Evolutionary conservation across 108 stramenopile species (phyloP), one percentile per base, ranked within the genome.

Genomic region (Halocafeteria seosinensis): DNA sequence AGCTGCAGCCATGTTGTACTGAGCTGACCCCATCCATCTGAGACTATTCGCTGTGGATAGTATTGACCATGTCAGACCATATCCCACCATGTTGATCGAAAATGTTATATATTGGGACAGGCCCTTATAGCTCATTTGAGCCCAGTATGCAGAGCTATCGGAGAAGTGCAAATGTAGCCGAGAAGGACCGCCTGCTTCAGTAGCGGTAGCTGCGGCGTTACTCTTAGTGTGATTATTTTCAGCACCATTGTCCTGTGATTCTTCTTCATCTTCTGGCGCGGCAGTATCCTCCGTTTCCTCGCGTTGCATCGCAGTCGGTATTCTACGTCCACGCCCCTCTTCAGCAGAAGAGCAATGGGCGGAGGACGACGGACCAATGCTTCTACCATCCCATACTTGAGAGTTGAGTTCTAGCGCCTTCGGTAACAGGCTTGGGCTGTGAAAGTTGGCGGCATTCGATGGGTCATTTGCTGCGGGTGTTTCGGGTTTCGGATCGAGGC

Each of bases 51-150:
- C 65, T 13, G 23, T 23, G 9, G 35, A 37, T 42, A 66, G 3
- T 0, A 66, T 50, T 8, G 55, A 38, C 27, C 58, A 21, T n/a
- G 62, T 23, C 5, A 66, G 59, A 17, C 65, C 65, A 11, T 63
- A 66, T 17, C 65, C 65, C 23, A 66, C 23, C 34, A 66, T 66
- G 65, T 66, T 66, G 23, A 66, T 25, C 8, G 60, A 62, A 30
- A 3, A 66, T 17, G 61, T 30, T 34, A 25, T 11, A 17, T 25
- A 11, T 25, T 31, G 26, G 42, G 42, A 47, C n/a, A n/a, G n/a
- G n/a, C n/a, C n/a, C n/a, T n/a, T n/a, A n/a, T n/a, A n/a, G n/a
- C n/a, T n/a, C n/a, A n/a, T n/a, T n/a, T n/a, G n/a, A n/a, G n/a
- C n/a, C n/a, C n/a, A n/a, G n/a, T n/a, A n/a, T n/a, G n/a, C n/a